Evolutionary conservation across 2,329 filamentous ascomycete species (phyloP).

Genomic region (Cyclaneusma minus): DNA sequence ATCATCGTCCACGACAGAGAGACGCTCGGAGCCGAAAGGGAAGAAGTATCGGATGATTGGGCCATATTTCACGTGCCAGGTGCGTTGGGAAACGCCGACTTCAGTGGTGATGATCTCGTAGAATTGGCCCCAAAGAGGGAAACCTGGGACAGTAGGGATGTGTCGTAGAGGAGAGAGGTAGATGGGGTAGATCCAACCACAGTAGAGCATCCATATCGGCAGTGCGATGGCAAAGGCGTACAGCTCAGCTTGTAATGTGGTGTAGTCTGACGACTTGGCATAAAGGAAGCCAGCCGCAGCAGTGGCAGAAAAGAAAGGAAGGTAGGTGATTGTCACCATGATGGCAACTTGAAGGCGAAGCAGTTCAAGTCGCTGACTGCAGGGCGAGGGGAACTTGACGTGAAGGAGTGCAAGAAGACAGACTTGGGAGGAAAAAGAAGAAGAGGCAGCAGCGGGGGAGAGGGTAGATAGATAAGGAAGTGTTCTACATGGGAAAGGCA

Average conservation of each 20-base stretch:
- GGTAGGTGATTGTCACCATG: no score
- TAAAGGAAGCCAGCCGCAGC: constrained; percentile 6
- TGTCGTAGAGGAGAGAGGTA: constrained; percentile 26
- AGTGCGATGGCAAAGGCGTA: constrained; percentile 9
- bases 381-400: no score
- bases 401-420: no score
- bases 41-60: constrained; percentile 29
- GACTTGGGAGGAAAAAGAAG: no score
- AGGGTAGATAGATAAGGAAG: no score
- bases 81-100: constrained; percentile 24
- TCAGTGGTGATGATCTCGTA: constrained; percentile 25
- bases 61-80: constrained; percentile 25
- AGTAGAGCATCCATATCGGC: constrained; percentile 19
- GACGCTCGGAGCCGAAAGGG: constrained; percentile 26
- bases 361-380: no score
- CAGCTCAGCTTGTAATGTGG: constrained; percentile 5
- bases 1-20: constrained; percentile 27
- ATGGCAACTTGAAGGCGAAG: constrained; percentile 2
- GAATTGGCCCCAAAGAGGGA: constrained; percentile 27
- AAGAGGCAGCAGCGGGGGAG: no score
- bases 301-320: no score
- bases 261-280: constrained; percentile 7
- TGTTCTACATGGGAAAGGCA: no score
- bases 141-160: constrained; percentile 25
- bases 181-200: constrained; percentile 24